Conservation (phyloP, 441 rosid genomes). For the Populus hybrid region DNA sequence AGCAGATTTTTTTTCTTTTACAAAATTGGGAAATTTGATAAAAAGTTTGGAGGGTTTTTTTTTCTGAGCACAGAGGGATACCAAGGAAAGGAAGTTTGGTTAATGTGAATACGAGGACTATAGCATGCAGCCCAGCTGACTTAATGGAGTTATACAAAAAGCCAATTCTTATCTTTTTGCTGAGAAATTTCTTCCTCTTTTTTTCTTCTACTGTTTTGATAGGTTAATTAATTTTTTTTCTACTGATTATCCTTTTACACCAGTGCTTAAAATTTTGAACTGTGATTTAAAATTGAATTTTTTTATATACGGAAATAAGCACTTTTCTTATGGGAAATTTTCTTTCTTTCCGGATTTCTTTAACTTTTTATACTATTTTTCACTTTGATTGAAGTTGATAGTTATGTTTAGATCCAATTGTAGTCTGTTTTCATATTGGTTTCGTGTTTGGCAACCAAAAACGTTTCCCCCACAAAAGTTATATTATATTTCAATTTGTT, state of each 20-base stretch:
- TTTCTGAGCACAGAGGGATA: not conserved
- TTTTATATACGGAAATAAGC: not conserved
- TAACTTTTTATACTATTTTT: not conserved
- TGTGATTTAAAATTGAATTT: too few relatives aligned
- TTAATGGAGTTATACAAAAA: not conserved
- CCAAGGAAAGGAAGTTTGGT: not conserved
- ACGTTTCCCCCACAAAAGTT: not conserved
- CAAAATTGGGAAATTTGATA: too few relatives aligned
- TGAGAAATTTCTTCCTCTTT: too few relatives aligned
- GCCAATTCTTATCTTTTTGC: too few relatives aligned
- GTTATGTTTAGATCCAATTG: not conserved
- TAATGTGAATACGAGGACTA: not conserved
- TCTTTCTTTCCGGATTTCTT: not conserved
- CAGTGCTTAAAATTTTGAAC: too few relatives aligned
- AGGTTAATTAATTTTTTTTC: too few relatives aligned
- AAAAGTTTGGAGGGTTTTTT: too few relatives aligned
- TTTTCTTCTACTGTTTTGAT: not conserved
- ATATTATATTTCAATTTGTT: too few relatives aligned
- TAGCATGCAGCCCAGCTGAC: not conserved
- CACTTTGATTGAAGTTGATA: not conserved
- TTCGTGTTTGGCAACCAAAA: not conserved
- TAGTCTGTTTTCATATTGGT: conserved; percentile 8
- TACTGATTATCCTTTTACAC: too few relatives aligned
- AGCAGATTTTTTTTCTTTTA: not conserved
- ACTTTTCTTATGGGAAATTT: not conserved